phyloP scores from a whole-genome alignment of 768 basidiomycete genomes.

The Xerocomus potaroensis region DNA sequence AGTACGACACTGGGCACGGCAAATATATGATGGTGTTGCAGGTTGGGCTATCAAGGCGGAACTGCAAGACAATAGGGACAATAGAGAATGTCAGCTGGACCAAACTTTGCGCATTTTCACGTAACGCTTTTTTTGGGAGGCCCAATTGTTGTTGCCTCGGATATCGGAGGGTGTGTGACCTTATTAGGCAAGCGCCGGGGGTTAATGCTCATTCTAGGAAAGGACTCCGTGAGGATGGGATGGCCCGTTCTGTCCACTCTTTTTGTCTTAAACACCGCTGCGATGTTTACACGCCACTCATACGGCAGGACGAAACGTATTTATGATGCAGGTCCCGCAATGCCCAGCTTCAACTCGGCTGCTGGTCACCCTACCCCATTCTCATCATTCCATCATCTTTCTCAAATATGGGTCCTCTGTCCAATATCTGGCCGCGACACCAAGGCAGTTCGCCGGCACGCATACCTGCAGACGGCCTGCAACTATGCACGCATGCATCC shows the following conservation, averaged over 20 bases:
- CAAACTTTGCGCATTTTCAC: constrained; percentile 15
- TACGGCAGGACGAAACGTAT: constrained; percentile 17
- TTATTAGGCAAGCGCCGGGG: constrained; percentile 5
- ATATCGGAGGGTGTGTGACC: not conserved
- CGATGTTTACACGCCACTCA: constrained; percentile 7
- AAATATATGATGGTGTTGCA: no score
- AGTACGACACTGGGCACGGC: no score
- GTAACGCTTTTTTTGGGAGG: constrained; percentile 11
- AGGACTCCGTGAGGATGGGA: not conserved
- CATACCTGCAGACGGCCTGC: constrained; percentile 15
- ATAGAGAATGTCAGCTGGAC: constrained; percentile 15
- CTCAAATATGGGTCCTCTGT: constrained; percentile 13
- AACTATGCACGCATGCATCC: constrained; percentile 21
- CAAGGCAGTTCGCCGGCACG: constrained; percentile 2
- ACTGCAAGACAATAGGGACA: constrained; percentile 24
- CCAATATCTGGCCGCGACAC: constrained; percentile 8
- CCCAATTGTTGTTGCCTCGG: constrained; percentile 25
- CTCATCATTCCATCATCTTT: not conserved
- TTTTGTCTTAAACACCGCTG: constrained; percentile 26
- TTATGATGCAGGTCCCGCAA: constrained; percentile 14
- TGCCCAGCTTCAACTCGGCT: constrained; percentile 3
- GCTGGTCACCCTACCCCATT: constrained; percentile 9
- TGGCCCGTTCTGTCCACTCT: constrained; percentile 1
- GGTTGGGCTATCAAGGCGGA: no score
- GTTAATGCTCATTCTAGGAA: constrained; percentile 4